A percentile compares a stretch with the other conserved stretches of the same genome.
phyloP scores from a whole-genome alignment of 23 red algal genomes.

The Chondrus crispus region DNA sequence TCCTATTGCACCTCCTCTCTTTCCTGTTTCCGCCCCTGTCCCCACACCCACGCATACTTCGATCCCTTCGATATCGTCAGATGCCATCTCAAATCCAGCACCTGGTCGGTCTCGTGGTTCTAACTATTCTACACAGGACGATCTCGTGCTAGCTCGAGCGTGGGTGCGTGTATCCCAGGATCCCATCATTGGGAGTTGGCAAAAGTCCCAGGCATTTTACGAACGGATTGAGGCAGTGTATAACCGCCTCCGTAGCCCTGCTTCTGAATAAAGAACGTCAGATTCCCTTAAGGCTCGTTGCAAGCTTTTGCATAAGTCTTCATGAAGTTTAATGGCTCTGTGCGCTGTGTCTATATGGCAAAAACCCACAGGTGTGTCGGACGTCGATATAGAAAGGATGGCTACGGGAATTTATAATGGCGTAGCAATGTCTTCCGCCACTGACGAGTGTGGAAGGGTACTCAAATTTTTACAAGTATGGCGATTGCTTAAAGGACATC shows the following conservation, averaged over 20 bases:
- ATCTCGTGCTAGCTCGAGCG: not conserved
- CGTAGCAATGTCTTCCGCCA: not conserved
- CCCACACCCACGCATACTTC: too few relatives aligned
- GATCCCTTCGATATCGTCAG: too few relatives aligned
- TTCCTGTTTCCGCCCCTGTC: too few relatives aligned
- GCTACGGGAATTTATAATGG: not conserved
- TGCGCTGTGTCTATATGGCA: too few relatives aligned
- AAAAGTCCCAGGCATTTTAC: not conserved
- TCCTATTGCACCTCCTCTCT: too few relatives aligned
- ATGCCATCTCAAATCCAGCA: too few relatives aligned
- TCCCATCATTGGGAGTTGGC: not conserved
- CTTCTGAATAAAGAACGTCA: not conserved
- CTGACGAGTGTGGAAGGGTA: not conserved
- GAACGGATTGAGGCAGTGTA: not conserved
- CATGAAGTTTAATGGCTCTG: not conserved
- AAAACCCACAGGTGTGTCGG: not conserved
- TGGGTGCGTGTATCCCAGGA: not conserved
- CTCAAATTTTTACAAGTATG: not conserved
- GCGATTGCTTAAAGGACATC: not conserved
- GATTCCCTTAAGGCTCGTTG: not conserved
- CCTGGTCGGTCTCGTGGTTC: too few relatives aligned
- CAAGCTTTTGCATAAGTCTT: not conserved
- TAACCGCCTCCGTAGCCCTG: not conserved
- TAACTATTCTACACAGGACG: not conserved
- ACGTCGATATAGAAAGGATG: not conserved